Base-by-base conservation (phyloP, 768 basidiomycete genomes). In the Tylopilus sp. region DNA sequence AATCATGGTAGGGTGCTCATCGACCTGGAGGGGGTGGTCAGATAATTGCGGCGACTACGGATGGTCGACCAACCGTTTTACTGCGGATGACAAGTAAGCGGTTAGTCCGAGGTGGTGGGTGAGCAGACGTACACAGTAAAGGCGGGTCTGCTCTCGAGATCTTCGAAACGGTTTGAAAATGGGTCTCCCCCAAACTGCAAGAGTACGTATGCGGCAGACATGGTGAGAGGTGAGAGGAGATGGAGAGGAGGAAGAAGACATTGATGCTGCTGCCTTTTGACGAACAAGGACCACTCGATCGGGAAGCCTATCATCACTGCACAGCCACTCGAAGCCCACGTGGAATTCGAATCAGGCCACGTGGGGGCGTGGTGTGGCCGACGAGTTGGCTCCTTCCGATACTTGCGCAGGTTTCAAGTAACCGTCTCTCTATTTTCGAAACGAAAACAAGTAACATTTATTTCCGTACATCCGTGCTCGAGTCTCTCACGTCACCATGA, bases 161-260 rank as follows among this genome's bases (percentile, higher is more conserved):
- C 87, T 64, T 84, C 78, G 59, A 82, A 88, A 29, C 70, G 70
- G 49, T 81, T 78, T 40, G 74, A 77, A 69, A 85, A 82, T 1
- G 81, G 81, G 63, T 89, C 80, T 43, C 76, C 72, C n/a, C 81
- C 84, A 61, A 76, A 85, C 64, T 89, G 86, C 46, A 83, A 72
- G 45, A 89, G 79, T 25, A 80, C 68, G 57, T 80, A 78, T 26
- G 74, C 48, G 42, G 58, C 59, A 11, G 74, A 54, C 76, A 77
- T 76, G 54, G 24, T 45, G 59, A 57, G 22, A 13, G 38, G 48
- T 56, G 57, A 47, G 56, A 50, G 58, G 53, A 52, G 59, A 52
- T 54, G 57, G 62, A 50, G 61, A 51, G 59, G 59, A 49, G 50
- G 19, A 43, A 30, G 46, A 48, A 40, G 31, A 37, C 50, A 37